Evolutionary conservation across 2,329 filamentous ascomycete genomes (phyloP), one percentile per base, ranked within the genome.

Genomic region (Scorias spongiosa): DNA sequence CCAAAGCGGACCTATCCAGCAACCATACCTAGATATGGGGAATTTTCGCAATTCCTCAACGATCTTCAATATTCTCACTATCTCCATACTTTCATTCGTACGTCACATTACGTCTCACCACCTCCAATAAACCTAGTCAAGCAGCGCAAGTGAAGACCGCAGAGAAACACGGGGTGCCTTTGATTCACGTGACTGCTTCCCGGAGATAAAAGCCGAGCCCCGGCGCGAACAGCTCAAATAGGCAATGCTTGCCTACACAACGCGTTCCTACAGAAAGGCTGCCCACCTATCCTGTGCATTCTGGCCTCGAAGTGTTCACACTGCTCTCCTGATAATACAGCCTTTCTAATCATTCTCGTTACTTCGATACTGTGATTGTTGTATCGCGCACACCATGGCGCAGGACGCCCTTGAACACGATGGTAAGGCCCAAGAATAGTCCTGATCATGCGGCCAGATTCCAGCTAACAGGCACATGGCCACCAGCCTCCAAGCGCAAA

Each of bases 401-500:
- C 32, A 36, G 32, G 32, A 36, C 15, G 32, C 32, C 11, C 32
- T 36, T 12, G 15, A 15, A 12, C 11, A 36, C 32, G 32, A 36
- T 36, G 32, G 32, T 36, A 15, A 36, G 32, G 20, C 20, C 7
- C 32, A 9, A 12, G 4, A 9, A 12, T 12, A 4, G 15, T 36
- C 32, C 32, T 15, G 12, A 36, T 12, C 4, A 36, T 36, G 3
- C 9, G 20, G 20, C 20, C 20, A 7, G 20, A 26, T 26, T 7
- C 9, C 32, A 12, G 11, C 32, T 12, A 12, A 36, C 15, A 36
- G 4, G 15, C 15, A 9, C 32, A 36, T 36, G 32, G 5, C 9
- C 11, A 36, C 26, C 38, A 47, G 45, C 48, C 60, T 69, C 64
- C 36, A 88, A 88, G 70, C 80, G 83, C 62, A 87, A 87, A 64